Conservation (phyloP, 495 filamentous ascomycete species). For the Hypoxylon perforatum region DNA sequence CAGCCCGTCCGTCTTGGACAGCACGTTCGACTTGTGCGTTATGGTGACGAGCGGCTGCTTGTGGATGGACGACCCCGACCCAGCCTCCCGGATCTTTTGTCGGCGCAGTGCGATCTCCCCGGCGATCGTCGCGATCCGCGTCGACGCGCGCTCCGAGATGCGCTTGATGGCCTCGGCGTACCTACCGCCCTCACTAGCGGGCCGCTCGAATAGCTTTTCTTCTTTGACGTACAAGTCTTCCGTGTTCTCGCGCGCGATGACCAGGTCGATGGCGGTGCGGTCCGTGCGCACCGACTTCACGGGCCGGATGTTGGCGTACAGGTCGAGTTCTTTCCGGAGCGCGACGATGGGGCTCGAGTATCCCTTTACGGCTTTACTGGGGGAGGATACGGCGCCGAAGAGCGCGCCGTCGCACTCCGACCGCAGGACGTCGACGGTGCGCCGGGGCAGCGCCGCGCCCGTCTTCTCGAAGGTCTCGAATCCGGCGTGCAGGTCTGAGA, state of each 20-base stretch:
- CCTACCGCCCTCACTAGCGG: conserved; percentile 71
- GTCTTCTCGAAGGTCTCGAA: conserved; percentile 92
- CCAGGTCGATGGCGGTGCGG: conserved; percentile 84
- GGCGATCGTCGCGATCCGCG: conserved; percentile 88
- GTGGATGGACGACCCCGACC: conserved; percentile 65
- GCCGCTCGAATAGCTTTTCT: conserved; percentile 80
- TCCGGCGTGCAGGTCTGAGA: conserved; percentile 90
- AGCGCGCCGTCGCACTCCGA: conserved; percentile 94
- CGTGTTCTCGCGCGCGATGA: conserved; percentile 98
- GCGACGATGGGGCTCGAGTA: conserved; percentile 98
- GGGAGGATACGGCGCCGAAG: conserved; percentile 96
- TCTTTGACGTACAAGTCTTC: conserved; percentile 99
- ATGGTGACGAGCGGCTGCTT: conserved; percentile 84
- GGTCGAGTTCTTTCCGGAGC: conserved; percentile 90
- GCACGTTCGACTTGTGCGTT: conserved; percentile 98
- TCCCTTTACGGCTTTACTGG: conserved; percentile 85
- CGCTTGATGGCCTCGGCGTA: conserved; percentile 98
- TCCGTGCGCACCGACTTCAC: conserved; percentile 81
- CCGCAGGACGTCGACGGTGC: conserved; percentile 85
- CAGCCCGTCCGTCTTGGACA: conserved; percentile 95
- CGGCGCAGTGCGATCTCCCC: conserved; percentile 92
- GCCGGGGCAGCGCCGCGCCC: conserved; percentile 86
- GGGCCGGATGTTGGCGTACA: conserved; percentile 97
- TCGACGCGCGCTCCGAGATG: conserved; percentile 85
- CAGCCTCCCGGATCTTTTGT: conserved; percentile 75